Conservation (phyloP, 2,329 filamentous ascomycete genomes). For the Colletotrichum endophyticum region DNA sequence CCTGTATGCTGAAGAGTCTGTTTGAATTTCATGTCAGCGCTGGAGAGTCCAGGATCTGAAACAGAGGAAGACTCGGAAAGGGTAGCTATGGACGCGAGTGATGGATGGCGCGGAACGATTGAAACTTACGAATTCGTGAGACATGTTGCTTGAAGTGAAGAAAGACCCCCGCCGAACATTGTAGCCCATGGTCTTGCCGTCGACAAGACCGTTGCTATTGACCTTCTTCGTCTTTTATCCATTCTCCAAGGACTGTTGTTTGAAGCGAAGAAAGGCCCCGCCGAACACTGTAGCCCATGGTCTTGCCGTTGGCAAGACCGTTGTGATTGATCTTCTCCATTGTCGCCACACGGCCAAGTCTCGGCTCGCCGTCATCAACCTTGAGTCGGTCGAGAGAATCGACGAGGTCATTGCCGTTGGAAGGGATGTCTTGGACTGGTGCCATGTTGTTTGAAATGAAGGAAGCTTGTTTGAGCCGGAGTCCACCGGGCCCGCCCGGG, state of each 20-base stretch:
- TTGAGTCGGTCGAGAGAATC: background rate
- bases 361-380: background rate
- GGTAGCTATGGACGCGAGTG: too few species aligned
- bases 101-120: background rate
- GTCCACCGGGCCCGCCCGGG: background rate
- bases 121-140: background rate
- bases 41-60: background rate
- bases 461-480: background rate
- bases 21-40: background rate
- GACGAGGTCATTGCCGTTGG: background rate
- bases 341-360: background rate
- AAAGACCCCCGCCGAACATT: background rate
- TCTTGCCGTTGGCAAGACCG: background rate
- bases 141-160: background rate
- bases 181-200: too few species aligned
- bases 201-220: too few species aligned
- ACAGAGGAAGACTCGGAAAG: background rate
- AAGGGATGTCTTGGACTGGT: background rate
- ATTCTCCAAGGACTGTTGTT: too few species aligned
- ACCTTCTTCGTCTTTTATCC: too few species aligned
- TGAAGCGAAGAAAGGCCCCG: too few species aligned
- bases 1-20: background rate
- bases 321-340: background rate
- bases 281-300: background rate
- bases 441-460: background rate